Base-by-base conservation (phyloP, 345 rosid genomes). In the Hypericum androsaemum region DNA sequence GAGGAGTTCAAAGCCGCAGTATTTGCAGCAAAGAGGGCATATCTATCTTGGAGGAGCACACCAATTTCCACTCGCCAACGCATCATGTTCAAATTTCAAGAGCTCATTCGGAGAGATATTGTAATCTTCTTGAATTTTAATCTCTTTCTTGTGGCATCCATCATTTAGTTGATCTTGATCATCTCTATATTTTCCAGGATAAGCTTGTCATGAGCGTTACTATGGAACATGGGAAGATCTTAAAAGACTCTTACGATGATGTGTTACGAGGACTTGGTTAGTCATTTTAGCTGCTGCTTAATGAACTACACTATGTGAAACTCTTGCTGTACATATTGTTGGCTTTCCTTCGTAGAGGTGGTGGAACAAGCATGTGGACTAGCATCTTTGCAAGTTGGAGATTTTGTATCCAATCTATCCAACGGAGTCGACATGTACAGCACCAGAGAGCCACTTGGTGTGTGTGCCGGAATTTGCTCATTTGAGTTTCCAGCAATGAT, bases 321-420 rank as follows among this genome's bases (percentile, higher is more conserved):
- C 32, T 22, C 32, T 39, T 44, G n/a, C n/a, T 55, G 13, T 39
- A 55, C 42, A 16, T 35, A 43, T 40, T 39, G 22, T 6, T 42
- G 7, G 12, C 39, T 66, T 55, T 41, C 14, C 28, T 45, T 3
- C 70, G 46, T 57, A 76, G 77, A 66, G 74, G 65, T 58, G 63
- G 77, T 76, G 54, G 74, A 76, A 57, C 58, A 73, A 52, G 76
- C 81, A 48, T 77, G 81, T 65, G 77, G 70, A 46, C 41, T 72
- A 65, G 72, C 65, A 43, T 60, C 72, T 56, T 50, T 71, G 45
- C 75, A 60, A 41, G 58, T 56, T 55, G 80, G 80, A 28, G 77
- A 72, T 43, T 76, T 75, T 47, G 67, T 72, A 42, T 64, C 77
- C 17, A 66, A 66, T 58, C 64, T 58, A n/a, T 72, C 65, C 10